Evolutionary conservation across 441 rosid genomes (phyloP), one percentile per base, ranked within the genome.

Genomic region (Isatis lusitanica): DNA sequence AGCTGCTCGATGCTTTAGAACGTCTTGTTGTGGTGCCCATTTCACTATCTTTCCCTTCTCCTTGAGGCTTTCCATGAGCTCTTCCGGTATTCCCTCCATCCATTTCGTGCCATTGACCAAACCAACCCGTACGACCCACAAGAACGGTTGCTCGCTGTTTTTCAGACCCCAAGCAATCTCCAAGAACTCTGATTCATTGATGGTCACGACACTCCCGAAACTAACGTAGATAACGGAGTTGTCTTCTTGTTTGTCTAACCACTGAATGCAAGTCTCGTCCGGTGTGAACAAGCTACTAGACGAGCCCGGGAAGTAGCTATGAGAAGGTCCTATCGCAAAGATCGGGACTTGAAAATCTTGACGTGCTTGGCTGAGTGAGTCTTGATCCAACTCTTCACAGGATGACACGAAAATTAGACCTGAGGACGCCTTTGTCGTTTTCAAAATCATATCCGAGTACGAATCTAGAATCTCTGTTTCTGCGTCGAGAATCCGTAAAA

Each of bases 1-100:
- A 7, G 80, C 63, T 0, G 86, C 72, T 4, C 75, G 71, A 56
- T 86, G 92, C 13, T 75, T 83, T 15, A 90, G 42, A n/a, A 90
- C 85, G 51, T 83, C 84, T 5, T 66, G 69, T 21, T 86, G 89
- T 0, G 89, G 88, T 2, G 87, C 90, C 94, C 92, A 87, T 71
- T 72, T 75, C 55, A 87, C 87, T 3, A 89, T 79, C 36, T 66
- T 39, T 2, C 89, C 95, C 59, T 74, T 82, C 35, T 73, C 84
- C 0, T 51, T 60, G n/a, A 85, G 5, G 28, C 9, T 31, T 30
- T 77, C 84, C 10, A 69, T 9, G 57, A 86, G 68, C 68, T 82
- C 86, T 2, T 68, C 40, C 1, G 87, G 83, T 53, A 82, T 24
- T 26, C 50, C 44, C n/a, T 74, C 83, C 4, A 80, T 16, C 85